A percentile compares a stretch with the other conserved stretches of the same genome.
Conservation (phyloP, 164 flowering plant species). For the Stephania japonica region DNA sequence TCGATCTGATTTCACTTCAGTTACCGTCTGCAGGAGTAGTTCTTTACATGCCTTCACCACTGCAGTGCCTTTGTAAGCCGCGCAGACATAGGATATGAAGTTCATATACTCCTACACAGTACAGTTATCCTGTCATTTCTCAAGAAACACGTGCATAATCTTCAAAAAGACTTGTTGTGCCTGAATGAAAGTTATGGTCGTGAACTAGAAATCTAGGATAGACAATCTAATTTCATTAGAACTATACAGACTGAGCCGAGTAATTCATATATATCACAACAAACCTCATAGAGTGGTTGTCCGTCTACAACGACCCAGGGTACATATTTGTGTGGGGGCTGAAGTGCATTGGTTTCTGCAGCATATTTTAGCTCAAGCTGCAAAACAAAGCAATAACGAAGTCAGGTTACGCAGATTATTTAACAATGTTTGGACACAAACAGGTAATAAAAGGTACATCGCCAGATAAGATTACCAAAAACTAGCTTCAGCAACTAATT, state of each 20-base stretch:
- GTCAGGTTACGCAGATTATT: not conserved
- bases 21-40: slow-evolving; percentile 12
- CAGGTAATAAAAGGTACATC: not conserved
- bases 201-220: too few species aligned
- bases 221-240: too few species aligned
- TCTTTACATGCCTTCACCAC: slow-evolving; percentile 44
- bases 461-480: not conserved
- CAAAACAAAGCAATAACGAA: slow-evolving; percentile 9
- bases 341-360: slow-evolving; percentile 52
- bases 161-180: too few species aligned
- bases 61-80: slow-evolving; percentile 65
- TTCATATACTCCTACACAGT: slow-evolving; percentile 58
- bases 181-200: too few species aligned
- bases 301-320: slow-evolving; percentile 95
- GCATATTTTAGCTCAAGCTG: slow-evolving; percentile 85
- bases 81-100: slow-evolving; percentile 54
- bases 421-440: not conserved
- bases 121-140: not conserved
- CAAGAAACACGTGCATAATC: not conserved
- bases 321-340: slow-evolving; percentile 80
- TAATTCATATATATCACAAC: slow-evolving; percentile 6
- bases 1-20: slow-evolving; percentile 12
- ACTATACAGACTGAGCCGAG: too few species aligned
- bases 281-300: slow-evolving; percentile 71
- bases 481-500: not conserved